Conservation (phyloP, 1,139 yeast species). For the Insectozyma bohioensis region DNA sequence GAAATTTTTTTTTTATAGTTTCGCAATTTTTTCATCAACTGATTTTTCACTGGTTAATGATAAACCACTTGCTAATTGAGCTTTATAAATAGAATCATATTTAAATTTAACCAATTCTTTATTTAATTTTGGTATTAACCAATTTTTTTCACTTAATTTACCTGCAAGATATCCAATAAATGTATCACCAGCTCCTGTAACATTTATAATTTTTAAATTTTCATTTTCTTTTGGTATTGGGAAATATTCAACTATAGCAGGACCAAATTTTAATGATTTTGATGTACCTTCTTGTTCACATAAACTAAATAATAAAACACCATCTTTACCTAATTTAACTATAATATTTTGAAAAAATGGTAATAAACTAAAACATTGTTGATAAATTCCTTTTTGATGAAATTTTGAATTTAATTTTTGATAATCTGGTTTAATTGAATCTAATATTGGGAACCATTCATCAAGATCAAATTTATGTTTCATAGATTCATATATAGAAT, state of each 20-base stretch:
- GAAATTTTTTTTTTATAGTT: conserved; percentile 5
- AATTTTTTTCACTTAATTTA: conserved; percentile 21
- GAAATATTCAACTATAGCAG: conserved; percentile 64
- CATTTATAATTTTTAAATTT: conserved; percentile 40
- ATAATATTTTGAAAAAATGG: conserved; percentile 72
- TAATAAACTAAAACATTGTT: conserved; percentile 65
- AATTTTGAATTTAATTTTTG: conserved; percentile 26
- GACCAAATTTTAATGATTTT: conserved; percentile 34
- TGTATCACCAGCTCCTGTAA: conserved; percentile 78
- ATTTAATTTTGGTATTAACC: background rate
- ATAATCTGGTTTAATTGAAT: conserved; percentile 42
- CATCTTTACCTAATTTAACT: conserved; percentile 67
- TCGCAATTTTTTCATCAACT: conserved; percentile 12
- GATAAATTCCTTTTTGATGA: conserved; percentile 53
- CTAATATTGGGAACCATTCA: conserved; percentile 74
- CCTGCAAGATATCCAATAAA: conserved; percentile 53
- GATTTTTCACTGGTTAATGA: conserved; percentile 37
- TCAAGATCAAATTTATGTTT: conserved; percentile 46
- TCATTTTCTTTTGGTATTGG: conserved; percentile 44
- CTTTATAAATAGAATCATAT: conserved; percentile 39
- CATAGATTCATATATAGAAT: conserved; percentile 53
- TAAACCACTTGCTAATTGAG: conserved; percentile 57
- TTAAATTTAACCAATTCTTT: conserved; percentile 24
- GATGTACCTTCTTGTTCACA: conserved; percentile 26
- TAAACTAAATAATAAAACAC: conserved; percentile 51